Conservation (phyloP, 2,329 filamentous ascomycete species). For the Penicillium aurantiogriseum region DNA sequence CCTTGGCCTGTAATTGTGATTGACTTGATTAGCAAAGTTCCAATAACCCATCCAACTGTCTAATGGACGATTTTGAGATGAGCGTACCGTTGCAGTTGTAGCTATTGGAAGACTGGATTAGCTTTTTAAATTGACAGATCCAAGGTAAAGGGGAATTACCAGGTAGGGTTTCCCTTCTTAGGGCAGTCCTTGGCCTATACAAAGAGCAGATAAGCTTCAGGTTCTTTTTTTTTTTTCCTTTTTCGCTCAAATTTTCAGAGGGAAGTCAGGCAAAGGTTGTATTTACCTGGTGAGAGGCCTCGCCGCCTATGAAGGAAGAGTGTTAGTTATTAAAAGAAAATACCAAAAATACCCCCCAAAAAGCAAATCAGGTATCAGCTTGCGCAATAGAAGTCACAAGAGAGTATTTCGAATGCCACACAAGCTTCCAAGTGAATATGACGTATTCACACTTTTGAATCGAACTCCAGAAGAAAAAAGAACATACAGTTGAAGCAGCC, state of each 20-base stretch:
- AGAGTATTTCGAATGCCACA: background rate
- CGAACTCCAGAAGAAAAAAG: background rate
- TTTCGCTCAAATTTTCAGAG: background rate
- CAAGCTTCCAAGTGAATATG: slow-evolving; percentile 1
- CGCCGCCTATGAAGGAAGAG: slow-evolving; percentile 58
- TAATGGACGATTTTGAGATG: slow-evolving; percentile 5
- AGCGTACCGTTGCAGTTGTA: slow-evolving; percentile 76
- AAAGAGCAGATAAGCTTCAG: slow-evolving; percentile 25
- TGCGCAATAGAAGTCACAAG: background rate
- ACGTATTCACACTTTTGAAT: background rate
- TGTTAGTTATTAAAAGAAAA: slow-evolving; percentile 15
- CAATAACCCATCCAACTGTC: slow-evolving; percentile 13
- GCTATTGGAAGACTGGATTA: slow-evolving; percentile 45
- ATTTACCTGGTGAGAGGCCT: slow-evolving; percentile 71
- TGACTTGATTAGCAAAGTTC: slow-evolving; percentile 28
- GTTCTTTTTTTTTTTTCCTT: too few species aligned
- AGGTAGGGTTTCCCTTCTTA: slow-evolving; percentile 77
- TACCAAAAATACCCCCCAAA: background rate
- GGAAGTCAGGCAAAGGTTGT: slow-evolving; percentile 11
- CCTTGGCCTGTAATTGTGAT: slow-evolving; percentile 54
- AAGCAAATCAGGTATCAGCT: background rate
- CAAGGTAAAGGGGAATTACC: slow-evolving; percentile 53
- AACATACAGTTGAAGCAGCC: slow-evolving; percentile 61
- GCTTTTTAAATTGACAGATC: background rate
- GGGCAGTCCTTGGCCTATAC: slow-evolving; percentile 81